Evolutionary conservation across 1,139 yeast species (phyloP).

Genomic region (Keqinozyma sinolaborantium): DNA sequence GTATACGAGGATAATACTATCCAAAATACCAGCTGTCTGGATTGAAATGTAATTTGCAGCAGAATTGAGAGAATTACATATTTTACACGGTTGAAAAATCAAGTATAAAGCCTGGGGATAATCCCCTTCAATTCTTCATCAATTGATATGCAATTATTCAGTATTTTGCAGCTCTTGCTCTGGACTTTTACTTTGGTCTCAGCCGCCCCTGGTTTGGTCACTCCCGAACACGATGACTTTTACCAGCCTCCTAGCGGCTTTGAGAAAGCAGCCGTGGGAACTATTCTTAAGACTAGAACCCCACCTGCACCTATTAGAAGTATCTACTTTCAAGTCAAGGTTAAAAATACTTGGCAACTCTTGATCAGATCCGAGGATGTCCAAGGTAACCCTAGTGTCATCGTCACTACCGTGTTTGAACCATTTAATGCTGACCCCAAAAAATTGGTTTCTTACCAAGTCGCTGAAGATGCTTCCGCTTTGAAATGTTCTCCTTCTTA

Average conservation of each 20-base stretch:
- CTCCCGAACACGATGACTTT: constrained; percentile 24
- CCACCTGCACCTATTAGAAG: constrained; percentile 18
- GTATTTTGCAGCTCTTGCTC: background rate
- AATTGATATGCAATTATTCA: too few species aligned
- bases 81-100: too few species aligned
- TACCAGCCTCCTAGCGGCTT: constrained; percentile 23
- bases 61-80: too few species aligned
- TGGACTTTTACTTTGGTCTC: background rate
- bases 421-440: constrained; percentile 25
- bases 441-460: constrained; percentile 27
- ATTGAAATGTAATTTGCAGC: too few species aligned
- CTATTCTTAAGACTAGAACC: constrained; percentile 21
- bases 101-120: too few species aligned
- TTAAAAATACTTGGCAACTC: constrained; percentile 26
- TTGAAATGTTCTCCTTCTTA: constrained; percentile 31
- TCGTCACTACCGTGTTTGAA: constrained; percentile 29
- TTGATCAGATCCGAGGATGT: constrained; percentile 32
- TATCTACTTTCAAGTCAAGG: constrained; percentile 10
- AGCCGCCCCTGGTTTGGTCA: constrained; percentile 6
- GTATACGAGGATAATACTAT: too few species aligned
- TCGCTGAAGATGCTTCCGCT: constrained; percentile 29
- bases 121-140: too few species aligned
- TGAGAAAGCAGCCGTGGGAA: constrained; percentile 21
- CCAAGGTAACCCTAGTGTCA: constrained; percentile 25
- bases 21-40: too few species aligned